Evolutionary conservation across 164 flowering plant genomes (phyloP).

Genomic region (Taxillus chinensis): DNA sequence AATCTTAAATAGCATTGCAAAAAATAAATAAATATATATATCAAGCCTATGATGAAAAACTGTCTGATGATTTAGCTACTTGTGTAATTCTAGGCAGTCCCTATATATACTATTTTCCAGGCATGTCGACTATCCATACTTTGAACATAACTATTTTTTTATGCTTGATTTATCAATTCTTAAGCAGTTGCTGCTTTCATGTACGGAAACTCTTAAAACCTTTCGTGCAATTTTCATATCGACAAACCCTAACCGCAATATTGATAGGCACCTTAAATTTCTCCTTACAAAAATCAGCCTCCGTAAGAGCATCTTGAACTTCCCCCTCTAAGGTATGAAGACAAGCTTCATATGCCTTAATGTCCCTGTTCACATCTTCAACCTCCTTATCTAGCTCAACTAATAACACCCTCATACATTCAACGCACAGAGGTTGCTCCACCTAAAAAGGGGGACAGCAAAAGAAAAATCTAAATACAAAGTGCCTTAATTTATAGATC

Average conservation of each 20-base stretch:
- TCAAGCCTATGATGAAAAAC: background rate
- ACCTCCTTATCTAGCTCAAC: conserved; percentile 97
- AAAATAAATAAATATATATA: background rate
- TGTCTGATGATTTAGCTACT: background rate
- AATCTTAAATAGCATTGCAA: conserved; percentile 31
- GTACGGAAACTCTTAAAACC: no score
- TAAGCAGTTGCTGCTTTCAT: no score
- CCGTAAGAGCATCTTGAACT: conserved; percentile 65
- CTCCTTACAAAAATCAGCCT: conserved; percentile 82
- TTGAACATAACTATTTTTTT: no score
- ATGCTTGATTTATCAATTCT: no score
- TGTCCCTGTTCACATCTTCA: conserved; percentile 90
- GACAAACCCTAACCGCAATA: background rate
- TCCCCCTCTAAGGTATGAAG: conserved; percentile 80
- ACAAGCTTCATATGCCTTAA: conserved; percentile 90
- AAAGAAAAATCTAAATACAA: background rate
- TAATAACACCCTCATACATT: conserved; percentile 87
- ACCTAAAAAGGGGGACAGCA: conserved; percentile 37
- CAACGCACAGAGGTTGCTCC: conserved; percentile 94
- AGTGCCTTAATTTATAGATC: no score
- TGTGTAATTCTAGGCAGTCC: no score
- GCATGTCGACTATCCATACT: no score
- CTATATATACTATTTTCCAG: no score
- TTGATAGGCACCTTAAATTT: conserved; percentile 59
- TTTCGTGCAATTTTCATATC: no score